Percentiles rank a stretch among this genome's conserved stretches.
phyloP scores from a whole-genome alignment of 2,329 filamentous ascomycete genomes.

The Clonostachys solani region DNA sequence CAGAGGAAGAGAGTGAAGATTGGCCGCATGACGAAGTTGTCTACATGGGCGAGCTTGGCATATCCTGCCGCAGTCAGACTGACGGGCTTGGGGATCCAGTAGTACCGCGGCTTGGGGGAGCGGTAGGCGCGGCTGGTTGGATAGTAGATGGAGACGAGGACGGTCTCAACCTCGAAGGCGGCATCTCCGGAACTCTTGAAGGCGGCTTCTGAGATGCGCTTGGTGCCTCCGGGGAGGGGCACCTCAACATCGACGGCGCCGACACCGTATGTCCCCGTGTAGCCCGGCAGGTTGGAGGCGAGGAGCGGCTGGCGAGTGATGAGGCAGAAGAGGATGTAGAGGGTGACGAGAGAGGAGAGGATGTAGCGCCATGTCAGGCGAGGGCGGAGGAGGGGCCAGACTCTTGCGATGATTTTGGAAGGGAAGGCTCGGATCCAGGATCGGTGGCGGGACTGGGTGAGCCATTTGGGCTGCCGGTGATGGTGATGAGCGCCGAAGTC shows the following conservation, averaged over 20 bases:
- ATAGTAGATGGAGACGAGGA: slow-evolving; percentile 46
- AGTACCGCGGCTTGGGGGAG: slow-evolving; percentile 23
- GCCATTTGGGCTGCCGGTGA: slow-evolving; percentile 1
- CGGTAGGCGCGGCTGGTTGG: slow-evolving; percentile 24
- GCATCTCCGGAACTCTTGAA: slow-evolving; percentile 26
- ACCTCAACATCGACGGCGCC: slow-evolving; percentile 43
- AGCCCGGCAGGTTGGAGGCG: slow-evolving; percentile 35
- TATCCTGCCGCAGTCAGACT: slow-evolving; percentile 39
- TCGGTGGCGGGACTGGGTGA: background rate
- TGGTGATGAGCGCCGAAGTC: background rate
- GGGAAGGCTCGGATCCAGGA: background rate
- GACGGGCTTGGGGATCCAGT: slow-evolving; percentile 39
- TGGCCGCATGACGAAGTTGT: slow-evolving; percentile 34
- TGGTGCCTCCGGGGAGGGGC: slow-evolving; percentile 22
- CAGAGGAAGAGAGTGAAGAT: slow-evolving; percentile 36
- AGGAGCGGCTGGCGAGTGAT: slow-evolving; percentile 34
- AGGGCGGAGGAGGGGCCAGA: slow-evolving; percentile 15
- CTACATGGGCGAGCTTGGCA: slow-evolving; percentile 36
- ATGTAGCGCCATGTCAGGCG: slow-evolving; percentile 27
- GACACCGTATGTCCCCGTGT: slow-evolving; percentile 37
- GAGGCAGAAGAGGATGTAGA: slow-evolving; percentile 33
- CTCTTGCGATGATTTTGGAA: background rate
- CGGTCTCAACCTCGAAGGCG: slow-evolving; percentile 40
- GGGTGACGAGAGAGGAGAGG: slow-evolving; percentile 13
- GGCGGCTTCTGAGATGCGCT: slow-evolving; percentile 20